Percentiles rank a stretch among this genome's conserved stretches.
Conservation (phyloP, 139 green algal genomes). For the Astrephomene gubernaculifera region DNA sequence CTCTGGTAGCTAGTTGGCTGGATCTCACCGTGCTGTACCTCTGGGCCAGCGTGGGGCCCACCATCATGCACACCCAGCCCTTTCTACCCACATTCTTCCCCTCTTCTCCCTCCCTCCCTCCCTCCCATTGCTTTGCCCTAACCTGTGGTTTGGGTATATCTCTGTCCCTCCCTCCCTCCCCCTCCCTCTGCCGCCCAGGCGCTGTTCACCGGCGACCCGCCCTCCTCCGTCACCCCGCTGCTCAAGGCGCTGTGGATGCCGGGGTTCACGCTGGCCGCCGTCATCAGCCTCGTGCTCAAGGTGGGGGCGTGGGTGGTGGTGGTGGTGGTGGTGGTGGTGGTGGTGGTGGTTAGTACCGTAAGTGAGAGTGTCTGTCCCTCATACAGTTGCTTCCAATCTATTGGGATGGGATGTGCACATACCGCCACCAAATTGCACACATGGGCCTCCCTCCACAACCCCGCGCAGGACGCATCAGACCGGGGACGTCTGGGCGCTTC, state of each 20-base stretch:
- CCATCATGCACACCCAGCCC: background rate
- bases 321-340: too few relatives aligned
- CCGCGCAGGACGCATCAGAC: slow-evolving; percentile 58
- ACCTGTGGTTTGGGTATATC: too few relatives aligned
- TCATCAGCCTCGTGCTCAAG: slow-evolving; percentile 55
- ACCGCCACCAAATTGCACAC: too few relatives aligned
- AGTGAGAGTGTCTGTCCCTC: too few relatives aligned
- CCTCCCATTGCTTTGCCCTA: background rate
- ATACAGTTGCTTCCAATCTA: too few relatives aligned
- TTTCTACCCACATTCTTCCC: background rate
- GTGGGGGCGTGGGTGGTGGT: too few relatives aligned
- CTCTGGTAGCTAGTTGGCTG: too few relatives aligned
- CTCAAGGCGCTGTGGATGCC: slow-evolving; percentile 53
- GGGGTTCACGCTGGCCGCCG: slow-evolving; percentile 53
- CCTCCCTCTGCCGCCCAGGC: background rate
- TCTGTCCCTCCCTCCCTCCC: background rate
- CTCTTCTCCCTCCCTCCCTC: background rate
- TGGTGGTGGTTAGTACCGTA: too few relatives aligned
- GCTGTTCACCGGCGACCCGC: slow-evolving; percentile 45
- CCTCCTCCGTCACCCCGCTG: slow-evolving; percentile 8
- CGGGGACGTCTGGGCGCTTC: slow-evolving; percentile 63
- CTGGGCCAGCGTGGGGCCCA: too few relatives aligned
- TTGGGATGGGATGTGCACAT: too few relatives aligned
- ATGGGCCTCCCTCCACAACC: too few relatives aligned
- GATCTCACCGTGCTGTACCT: too few relatives aligned